phyloP scores from a whole-genome alignment of 2,329 filamentous ascomycete genomes.

The Fusarium xyrophilum region DNA sequence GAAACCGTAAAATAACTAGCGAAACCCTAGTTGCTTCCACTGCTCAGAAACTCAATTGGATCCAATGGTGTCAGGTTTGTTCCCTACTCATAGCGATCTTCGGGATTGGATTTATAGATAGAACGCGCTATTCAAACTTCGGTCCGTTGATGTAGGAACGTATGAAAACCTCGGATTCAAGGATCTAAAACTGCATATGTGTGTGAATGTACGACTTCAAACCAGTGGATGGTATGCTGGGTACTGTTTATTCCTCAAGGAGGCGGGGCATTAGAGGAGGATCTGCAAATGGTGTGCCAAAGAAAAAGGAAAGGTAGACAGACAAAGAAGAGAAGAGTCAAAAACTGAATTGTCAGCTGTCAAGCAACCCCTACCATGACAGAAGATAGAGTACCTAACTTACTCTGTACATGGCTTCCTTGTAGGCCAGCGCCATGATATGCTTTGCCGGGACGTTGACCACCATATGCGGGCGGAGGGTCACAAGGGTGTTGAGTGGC shows the following conservation, averaged over 20 bases:
- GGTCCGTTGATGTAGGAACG: slow-evolving; percentile 7
- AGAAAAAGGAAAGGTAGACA: neutral
- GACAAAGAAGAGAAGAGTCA: neutral
- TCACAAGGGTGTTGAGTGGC: slow-evolving; percentile 18
- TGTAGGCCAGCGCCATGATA: slow-evolving; percentile 8
- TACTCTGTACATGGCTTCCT: neutral
- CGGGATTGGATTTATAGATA: neutral
- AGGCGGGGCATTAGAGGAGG: slow-evolving; percentile 36
- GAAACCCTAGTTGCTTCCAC: slow-evolving; percentile 1
- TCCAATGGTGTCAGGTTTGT: slow-evolving; percentile 7
- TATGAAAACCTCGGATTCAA: neutral
- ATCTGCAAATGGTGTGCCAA: slow-evolving; percentile 23
- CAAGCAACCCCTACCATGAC: slow-evolving; percentile 9
- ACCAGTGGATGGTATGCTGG: slow-evolving; percentile 2
- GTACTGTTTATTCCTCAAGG: slow-evolving; percentile 10
- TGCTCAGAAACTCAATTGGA: neutral
- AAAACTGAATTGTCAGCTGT: slow-evolving; percentile 25
- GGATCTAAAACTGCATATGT: neutral
- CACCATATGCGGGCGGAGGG: slow-evolving; percentile 10
- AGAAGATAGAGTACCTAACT: neutral
- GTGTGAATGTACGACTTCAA: slow-evolving; percentile 10
- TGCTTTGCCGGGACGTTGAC: slow-evolving; percentile 26
- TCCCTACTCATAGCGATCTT: neutral
- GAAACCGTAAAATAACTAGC: neutral
- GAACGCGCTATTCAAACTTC: neutral